These are phyloP conservation scores for Silene uniflora DNA, from an alignment of 148 eudicot genomes.

Conservation along the genomic window DNA sequence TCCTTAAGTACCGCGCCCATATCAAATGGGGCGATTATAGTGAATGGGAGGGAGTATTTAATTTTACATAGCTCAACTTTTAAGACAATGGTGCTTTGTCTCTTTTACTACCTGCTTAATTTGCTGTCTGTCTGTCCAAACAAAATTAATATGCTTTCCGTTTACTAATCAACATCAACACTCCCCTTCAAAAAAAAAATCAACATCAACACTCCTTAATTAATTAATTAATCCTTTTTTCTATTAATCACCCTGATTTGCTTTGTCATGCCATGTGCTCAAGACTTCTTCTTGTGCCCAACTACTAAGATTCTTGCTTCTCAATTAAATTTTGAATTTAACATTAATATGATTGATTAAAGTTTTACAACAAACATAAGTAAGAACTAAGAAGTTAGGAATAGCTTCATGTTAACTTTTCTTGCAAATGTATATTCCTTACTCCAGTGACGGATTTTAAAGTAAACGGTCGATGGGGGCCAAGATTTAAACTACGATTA, in stretches of 20 bases:
- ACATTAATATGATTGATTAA: background rate
- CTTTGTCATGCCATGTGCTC: slow-evolving; percentile 27
- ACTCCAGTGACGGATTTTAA: too few species aligned
- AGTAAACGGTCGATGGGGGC: too few species aligned
- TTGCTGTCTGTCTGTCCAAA: slow-evolving; percentile 1
- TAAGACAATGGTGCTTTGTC: slow-evolving; percentile 30
- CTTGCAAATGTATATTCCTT: too few species aligned
- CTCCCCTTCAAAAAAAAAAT: too few species aligned
- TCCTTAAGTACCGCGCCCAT: too few species aligned
- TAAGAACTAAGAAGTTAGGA: slow-evolving; percentile 15
- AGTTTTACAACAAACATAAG: background rate
- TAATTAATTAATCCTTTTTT: background rate
- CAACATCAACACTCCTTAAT: background rate
- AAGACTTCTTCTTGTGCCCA: background rate
- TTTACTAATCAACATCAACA: background rate
- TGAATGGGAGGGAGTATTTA: too few species aligned
- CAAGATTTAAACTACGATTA: too few species aligned
- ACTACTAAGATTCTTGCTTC: slow-evolving; percentile 26
- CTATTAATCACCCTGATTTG: background rate
- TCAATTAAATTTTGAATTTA: background rate
- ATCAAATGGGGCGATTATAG: too few species aligned
- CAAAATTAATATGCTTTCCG: slow-evolving; percentile 5
- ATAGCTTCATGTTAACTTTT: slow-evolving; percentile 7
- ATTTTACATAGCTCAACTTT: slow-evolving; percentile 27
- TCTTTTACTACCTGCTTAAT: background rate